A percentile compares a stretch with the other conserved stretches of the same genome.
Conservation (phyloP, 2,329 filamentous ascomycete species). For the Colletotrichum sp. region DNA sequence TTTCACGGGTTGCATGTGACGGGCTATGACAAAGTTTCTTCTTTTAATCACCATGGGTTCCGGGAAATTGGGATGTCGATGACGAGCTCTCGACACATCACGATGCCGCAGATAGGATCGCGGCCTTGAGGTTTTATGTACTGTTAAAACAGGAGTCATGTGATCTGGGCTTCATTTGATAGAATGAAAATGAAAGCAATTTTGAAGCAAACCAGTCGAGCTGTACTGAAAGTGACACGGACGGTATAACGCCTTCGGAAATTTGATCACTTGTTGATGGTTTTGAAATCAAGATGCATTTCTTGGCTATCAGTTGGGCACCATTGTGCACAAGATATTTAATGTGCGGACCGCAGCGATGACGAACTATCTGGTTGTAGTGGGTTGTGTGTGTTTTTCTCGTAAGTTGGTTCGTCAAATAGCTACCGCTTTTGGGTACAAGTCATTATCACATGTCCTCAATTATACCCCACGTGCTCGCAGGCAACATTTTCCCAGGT, state of each 20-base stretch:
- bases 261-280: too few relatives aligned
- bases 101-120: background rate
- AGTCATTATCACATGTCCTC: background rate
- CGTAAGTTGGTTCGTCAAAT: background rate
- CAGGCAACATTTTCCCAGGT: background rate
- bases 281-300: too few relatives aligned
- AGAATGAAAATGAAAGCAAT: slow-evolving; percentile 2
- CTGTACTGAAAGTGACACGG: too few relatives aligned
- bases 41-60: slow-evolving; percentile 2
- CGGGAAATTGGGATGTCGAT: slow-evolving; percentile 14
- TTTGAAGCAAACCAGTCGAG: background rate
- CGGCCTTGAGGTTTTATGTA: background rate
- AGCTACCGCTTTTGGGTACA: background rate
- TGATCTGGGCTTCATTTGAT: slow-evolving; percentile 5
- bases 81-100: slow-evolving; percentile 11
- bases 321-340: too few relatives aligned
- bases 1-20: background rate
- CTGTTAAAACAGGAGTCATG: slow-evolving; percentile 7
- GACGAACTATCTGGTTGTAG: background rate
- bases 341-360: too few relatives aligned
- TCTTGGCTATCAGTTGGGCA: too few relatives aligned
- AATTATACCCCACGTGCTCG: background rate
- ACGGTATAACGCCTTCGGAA: too few relatives aligned
- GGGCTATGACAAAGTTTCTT: background rate
- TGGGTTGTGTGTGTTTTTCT: background rate